Base-by-base conservation (phyloP, 495 filamentous ascomycete genomes). In the Penicillium ucsense region DNA sequence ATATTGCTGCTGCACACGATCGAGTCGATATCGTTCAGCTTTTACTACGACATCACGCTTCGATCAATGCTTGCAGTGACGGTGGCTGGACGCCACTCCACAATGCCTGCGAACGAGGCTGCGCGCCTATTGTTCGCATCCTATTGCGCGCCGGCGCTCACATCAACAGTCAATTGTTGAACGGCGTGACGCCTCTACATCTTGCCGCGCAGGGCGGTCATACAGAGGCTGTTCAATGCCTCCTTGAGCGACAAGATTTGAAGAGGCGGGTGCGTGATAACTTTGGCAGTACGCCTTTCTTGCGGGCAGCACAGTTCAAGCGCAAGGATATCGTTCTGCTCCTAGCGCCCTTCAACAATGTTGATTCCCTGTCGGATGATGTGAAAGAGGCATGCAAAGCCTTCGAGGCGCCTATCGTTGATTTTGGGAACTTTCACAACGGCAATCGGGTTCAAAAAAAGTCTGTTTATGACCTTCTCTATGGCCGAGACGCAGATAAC, bases 391-490 rank as follows among this genome's bases (percentile, higher is more conserved):
- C 82, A 4, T 79, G 73, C 48, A 70, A 74, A 49, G 76, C 75
- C 0, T 84, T 84, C 55, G 77, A 82, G 47, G 81, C 81, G 5
- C 84, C 80, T 1, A 71, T 86, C 41, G 80, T 86, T 6, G 81
- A 84, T 54, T 86, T 86, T 56, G 81, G 80, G 8, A 75, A 81
- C 45, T 82, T 81, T 50, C 76, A 77, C 40, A 83, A 84, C 55
- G 77, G 76, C 51, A 79, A 78, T 47, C 73, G 80, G 6, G 69
- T 75, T 28, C 71, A 71, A 55, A 69, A 68, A 39, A 66, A 61
- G 27, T 75, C 77, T 1, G 77, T 82, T 1, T 82, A 71, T 46
- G 77, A 86, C 32, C 51, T 84, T 31, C 59, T 86, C 0, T 86
- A 84, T 54, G 82, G 76, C 6, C 69, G 73, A 37, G 80, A 84